Evolutionary conservation across 371 early-diverging fungal genomes (phyloP), one percentile per base, ranked within the genome.

Genomic region (Saksenaea vasiformis): DNA sequence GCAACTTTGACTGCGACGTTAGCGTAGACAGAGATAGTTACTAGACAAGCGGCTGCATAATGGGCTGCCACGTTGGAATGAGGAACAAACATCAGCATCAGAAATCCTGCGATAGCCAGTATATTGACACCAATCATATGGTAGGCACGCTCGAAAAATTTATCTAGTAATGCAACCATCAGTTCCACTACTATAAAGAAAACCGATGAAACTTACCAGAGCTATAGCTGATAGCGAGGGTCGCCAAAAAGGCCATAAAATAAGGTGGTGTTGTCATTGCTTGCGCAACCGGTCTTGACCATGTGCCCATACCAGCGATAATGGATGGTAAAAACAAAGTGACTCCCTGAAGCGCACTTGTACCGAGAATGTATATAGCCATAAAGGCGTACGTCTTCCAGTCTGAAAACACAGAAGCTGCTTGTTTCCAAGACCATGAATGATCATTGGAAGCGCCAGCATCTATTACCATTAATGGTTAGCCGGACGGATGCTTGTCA

Each of bases 361-460:
- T 76, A 5, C 79, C 79, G 1, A 66, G 43, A 28, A 79, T 74
- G 28, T 79, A 79, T 27, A 79, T 76, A 8, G 60, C 19, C 70
- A 71, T 72, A 43, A 68, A 79, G 5, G 67, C 28, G 22, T 74
- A 79, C 0, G 77, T 74, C 34, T 79, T 79, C 68, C 72, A 79
- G 41, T 79, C 79, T n/a, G 51, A 65, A 36, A 79, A 79, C 0
- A 79, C 79, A 13, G 74, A 74, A 15, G 27, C 53, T 1, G 67
- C 76, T 51, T 72, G 74, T 19, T 62, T 61, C 79, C 79, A 79
- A 11, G 79, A 76, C 76, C 76, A 79, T 3, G 74, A 70, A 55
- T 79, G 74, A 57, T 74, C 71, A 53, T 79, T 61, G 4, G 76
- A 70, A 36, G 67, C 71, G 28, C 79, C 79, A 57, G 75, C 75